phyloP scores from a whole-genome alignment of 768 basidiomycete genomes.

The Tricholoma matsutake region DNA sequence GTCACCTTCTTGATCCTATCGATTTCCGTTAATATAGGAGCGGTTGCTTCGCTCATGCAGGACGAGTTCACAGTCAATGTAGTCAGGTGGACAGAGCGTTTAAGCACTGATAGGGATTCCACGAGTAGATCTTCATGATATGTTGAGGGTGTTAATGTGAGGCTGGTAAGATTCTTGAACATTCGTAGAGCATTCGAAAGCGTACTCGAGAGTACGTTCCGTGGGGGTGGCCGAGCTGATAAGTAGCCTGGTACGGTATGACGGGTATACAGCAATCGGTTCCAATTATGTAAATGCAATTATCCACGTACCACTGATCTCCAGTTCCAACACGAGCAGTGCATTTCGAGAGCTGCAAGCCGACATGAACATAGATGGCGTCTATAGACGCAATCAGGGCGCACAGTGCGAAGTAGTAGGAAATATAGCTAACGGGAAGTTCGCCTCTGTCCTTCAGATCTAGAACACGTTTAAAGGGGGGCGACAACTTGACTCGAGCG shows the following conservation, averaged over 20 bases:
- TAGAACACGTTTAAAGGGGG: slow-evolving; percentile 28
- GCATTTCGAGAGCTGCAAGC: slow-evolving; percentile 40
- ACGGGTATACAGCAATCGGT: background rate
- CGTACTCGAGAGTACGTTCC: slow-evolving; percentile 26
- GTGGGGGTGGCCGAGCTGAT: slow-evolving; percentile 26
- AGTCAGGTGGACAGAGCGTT: slow-evolving; percentile 16
- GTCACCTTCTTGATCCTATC: slow-evolving; percentile 28
- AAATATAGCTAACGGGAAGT: slow-evolving; percentile 28
- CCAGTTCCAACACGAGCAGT: slow-evolving; percentile 37
- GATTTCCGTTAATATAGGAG: slow-evolving; percentile 27
- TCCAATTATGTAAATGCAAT: background rate
- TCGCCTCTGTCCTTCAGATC: slow-evolving; percentile 34
- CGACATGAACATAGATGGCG: slow-evolving; percentile 35
- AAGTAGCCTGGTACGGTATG: slow-evolving; percentile 18
- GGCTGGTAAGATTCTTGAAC: slow-evolving; percentile 31
- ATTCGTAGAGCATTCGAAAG: slow-evolving; percentile 26
- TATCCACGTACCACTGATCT: slow-evolving; percentile 39
- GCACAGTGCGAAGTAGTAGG: background rate
- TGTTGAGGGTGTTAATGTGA: slow-evolving; percentile 33
- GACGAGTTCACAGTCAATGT: slow-evolving; percentile 34
- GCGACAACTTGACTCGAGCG: slow-evolving; percentile 39
- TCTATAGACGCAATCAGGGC: slow-evolving; percentile 17
- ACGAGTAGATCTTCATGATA: slow-evolving; percentile 34
- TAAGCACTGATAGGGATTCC: slow-evolving; percentile 23
- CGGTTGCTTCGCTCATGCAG: slow-evolving; percentile 30